Conservation (phyloP, 306 rosid species). For the Calophaca sinica region DNA sequence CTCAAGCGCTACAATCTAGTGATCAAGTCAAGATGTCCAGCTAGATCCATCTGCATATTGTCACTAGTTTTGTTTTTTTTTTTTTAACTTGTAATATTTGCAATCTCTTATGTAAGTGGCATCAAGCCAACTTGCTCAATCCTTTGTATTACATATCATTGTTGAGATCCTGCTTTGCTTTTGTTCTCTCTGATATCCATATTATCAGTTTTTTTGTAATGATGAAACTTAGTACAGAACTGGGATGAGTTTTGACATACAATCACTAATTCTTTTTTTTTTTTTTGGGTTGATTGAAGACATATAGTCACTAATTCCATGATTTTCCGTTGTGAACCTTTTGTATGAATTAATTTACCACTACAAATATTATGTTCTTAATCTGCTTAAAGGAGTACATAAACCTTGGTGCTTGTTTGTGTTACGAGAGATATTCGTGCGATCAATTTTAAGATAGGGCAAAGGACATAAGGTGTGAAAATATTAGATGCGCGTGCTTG, state of each 20-base stretch:
- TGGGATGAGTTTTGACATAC: constrained; percentile 42
- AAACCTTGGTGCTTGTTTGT: constrained; percentile 10
- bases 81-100: constrained; percentile 20
- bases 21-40: constrained; percentile 80
- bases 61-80: constrained; percentile 25
- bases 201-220: constrained; percentile 42
- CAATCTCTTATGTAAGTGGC: constrained; percentile 41
- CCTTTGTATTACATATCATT: constrained; percentile 45
- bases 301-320: constrained; percentile 36
- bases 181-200: constrained; percentile 35
- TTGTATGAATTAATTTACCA: constrained; percentile 38
- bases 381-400: neutral
- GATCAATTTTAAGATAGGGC: neutral
- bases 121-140: constrained; percentile 38
- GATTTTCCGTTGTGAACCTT: constrained; percentile 37
- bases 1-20: constrained; percentile 86
- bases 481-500: no score
- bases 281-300: no score
- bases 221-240: constrained; percentile 34
- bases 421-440: neutral
- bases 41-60: constrained; percentile 55
- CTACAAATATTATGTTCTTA: constrained; percentile 11
- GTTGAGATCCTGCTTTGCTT: constrained; percentile 40
- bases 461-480: no score
- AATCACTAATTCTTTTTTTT: constrained; percentile 41